Conservation (phyloP, 2,329 filamentous ascomycete species). For the Pochonia chlamydosporia region DNA sequence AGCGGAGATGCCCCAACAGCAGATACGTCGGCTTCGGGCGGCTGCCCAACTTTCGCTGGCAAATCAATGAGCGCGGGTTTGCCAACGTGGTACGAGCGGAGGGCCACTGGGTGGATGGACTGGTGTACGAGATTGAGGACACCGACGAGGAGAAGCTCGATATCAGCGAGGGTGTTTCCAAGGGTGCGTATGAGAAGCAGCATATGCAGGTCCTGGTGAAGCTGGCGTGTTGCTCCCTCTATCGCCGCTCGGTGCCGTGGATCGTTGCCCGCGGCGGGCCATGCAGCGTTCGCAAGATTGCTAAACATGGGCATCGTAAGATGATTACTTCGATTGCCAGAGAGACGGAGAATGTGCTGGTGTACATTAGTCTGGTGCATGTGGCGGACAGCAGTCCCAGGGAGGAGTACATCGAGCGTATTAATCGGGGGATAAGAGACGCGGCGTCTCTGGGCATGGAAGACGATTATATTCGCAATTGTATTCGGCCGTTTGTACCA, state of each 20-base stretch:
- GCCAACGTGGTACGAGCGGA: constrained; percentile 33
- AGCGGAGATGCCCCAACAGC: constrained; percentile 34
- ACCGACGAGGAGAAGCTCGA: constrained; percentile 33
- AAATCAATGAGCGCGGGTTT: constrained; percentile 42
- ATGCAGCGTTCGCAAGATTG: constrained; percentile 17
- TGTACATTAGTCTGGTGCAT: constrained; percentile 31
- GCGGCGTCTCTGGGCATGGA: constrained; percentile 28
- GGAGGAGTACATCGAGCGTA: constrained; percentile 34
- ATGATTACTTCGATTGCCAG: background rate
- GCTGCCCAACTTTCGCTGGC: constrained; percentile 34
- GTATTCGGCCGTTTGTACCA: constrained; percentile 30
- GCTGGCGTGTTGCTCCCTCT: constrained; percentile 25
- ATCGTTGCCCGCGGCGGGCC: constrained; percentile 31
- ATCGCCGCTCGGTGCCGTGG: constrained; percentile 30
- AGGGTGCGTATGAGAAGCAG: constrained; percentile 31
- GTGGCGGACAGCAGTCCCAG: constrained; percentile 27
- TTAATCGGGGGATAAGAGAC: constrained; percentile 31
- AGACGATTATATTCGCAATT: constrained; percentile 29
- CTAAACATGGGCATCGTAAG: constrained; percentile 10
- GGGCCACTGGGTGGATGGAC: constrained; percentile 32
- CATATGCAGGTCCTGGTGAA: constrained; percentile 26
- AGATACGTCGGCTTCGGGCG: constrained; percentile 31
- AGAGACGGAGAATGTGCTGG: constrained; percentile 25
- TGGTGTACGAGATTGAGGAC: constrained; percentile 33
- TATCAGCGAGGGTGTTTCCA: constrained; percentile 33